Base-by-base conservation (phyloP, 306 rosid species). In the Gleditsia sinensis region DNA sequence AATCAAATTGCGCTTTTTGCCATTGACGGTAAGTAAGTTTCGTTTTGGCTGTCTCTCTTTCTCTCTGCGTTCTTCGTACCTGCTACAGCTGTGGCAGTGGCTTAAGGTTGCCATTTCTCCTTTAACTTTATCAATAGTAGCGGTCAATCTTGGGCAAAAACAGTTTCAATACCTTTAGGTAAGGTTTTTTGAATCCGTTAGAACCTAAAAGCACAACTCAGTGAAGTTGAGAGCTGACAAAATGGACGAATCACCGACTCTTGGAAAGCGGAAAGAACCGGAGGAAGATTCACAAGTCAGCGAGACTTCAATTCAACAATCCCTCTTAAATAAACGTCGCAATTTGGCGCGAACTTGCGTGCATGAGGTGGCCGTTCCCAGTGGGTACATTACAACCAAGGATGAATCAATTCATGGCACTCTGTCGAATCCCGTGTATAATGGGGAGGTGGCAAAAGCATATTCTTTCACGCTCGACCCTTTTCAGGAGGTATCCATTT, bases 301-400 rank as follows among this genome's bases (percentile, higher is more conserved):
- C 2, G 74, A 34, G 4, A 58, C 48, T 21, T 58, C 81, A 6
- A 70, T 1, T 56, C 78, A 69, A 74, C 71, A 63, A 56, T 67
- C 77, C 64, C 42, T 56, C 55, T 42, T 76, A 20, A 86, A 81
- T 60, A 73, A 79, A 16, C 68, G 79, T 8, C 83, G 85, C 36
- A 90, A 77, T 65, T 30, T 77, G 21, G 71, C 80, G 2, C 91
- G 99, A 16, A 86, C 93, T 0, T 94, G 99, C 79, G 90, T 92
- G 28, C 99, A 94, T 71, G 99, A 94, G 75, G 99, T 94, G 17
- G 99, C 97, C 1, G 93, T 94, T 28, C 97, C 99, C 10, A 83
- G 49, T 61, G 88, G 87, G 23, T 88, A 87, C 81, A 9, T 39
- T 71, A 65, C 92, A 5, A 77, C 67, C 17, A 88, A 84, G 65